Percentiles rank a stretch among this genome's conserved stretches.
Evolutionary conservation across 1,284 basidiomycete genomes (phyloP).

Genomic region (Cystobasidium sp.): DNA sequence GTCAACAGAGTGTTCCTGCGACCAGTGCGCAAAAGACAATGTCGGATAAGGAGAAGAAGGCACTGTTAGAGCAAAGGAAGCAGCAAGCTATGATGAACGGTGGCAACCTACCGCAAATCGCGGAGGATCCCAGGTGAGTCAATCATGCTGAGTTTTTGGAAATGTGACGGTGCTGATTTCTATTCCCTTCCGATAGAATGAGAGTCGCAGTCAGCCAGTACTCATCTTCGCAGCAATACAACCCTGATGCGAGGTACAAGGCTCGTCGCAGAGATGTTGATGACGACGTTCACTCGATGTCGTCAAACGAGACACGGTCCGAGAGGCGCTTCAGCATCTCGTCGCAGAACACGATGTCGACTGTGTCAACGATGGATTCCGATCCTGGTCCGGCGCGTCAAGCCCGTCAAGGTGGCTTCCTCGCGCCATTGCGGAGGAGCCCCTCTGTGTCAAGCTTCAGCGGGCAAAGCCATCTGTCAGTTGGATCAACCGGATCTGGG

Average conservation of each 20-base stretch:
- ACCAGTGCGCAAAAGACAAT: neutral
- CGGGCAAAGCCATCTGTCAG: conserved; percentile 38
- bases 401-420: conserved; percentile 16
- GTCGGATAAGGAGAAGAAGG: conserved; percentile 48
- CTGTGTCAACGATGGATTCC: conserved; percentile 37
- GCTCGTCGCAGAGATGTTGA: conserved; percentile 49
- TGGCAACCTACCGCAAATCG: conserved; percentile 51
- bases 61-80: conserved; percentile 26
- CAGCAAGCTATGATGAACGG: conserved; percentile 25
- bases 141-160: too few relatives aligned
- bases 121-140: conserved; percentile 49
- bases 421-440: conserved; percentile 25
- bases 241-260: conserved; percentile 47
- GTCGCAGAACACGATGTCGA: conserved; percentile 35
- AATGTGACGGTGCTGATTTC: neutral
- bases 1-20: conserved; percentile 40
- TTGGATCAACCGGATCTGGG: conserved; percentile 57
- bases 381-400: conserved; percentile 39
- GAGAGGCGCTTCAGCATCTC: conserved; percentile 42
- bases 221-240: conserved; percentile 10
- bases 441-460: conserved; percentile 38
- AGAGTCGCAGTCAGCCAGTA: conserved; percentile 22
- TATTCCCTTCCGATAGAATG: neutral
- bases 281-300: conserved; percentile 53
- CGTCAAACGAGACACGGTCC: conserved; percentile 50